These are phyloP conservation scores for Debaryomyces prosopidis DNA, from an alignment of 805 yeast genomes.

Conservation along the genomic window DNA sequence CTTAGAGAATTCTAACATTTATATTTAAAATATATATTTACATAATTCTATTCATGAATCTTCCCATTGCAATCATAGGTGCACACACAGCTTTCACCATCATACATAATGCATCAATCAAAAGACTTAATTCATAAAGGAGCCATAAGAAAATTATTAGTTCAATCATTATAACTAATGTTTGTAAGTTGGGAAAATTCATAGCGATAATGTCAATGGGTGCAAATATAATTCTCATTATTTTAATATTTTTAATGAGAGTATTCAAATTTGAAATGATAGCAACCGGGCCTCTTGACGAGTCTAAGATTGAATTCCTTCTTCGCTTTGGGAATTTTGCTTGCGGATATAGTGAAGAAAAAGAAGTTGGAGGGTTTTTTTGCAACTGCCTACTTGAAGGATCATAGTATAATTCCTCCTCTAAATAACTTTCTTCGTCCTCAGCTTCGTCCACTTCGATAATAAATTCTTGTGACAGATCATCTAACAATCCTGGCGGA, in stretches of 20 bases:
- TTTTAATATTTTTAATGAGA: constrained; percentile 33
- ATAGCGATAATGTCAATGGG: constrained; percentile 42
- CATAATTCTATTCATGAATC: constrained; percentile 43
- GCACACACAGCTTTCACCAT: constrained; percentile 47
- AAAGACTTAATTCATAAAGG: constrained; percentile 39
- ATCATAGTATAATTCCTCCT: constrained; percentile 31
- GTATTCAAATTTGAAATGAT: constrained; percentile 31
- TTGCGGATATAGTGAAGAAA: background rate
- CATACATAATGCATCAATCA: constrained; percentile 45
- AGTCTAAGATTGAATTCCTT: background rate
- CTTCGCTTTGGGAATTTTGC: background rate
- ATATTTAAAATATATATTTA: constrained; percentile 9
- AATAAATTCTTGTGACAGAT: constrained; percentile 21
- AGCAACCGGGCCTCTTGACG: constrained; percentile 12
- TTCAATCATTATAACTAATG: constrained; percentile 40
- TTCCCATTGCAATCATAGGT: constrained; percentile 47
- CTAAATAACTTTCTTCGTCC: constrained; percentile 17
- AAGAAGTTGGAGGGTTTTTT: constrained; percentile 6
- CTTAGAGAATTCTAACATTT: too few species aligned
- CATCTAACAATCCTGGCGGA: background rate
- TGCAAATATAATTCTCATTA: constrained; percentile 38
- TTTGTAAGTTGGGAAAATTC: constrained; percentile 36
- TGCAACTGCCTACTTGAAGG: constrained; percentile 34
- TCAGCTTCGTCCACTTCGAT: constrained; percentile 29
- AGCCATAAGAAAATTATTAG: constrained; percentile 41